Base-by-base conservation (phyloP, 257 asterid genomes). In the Solanum pimpinellifolium region DNA sequence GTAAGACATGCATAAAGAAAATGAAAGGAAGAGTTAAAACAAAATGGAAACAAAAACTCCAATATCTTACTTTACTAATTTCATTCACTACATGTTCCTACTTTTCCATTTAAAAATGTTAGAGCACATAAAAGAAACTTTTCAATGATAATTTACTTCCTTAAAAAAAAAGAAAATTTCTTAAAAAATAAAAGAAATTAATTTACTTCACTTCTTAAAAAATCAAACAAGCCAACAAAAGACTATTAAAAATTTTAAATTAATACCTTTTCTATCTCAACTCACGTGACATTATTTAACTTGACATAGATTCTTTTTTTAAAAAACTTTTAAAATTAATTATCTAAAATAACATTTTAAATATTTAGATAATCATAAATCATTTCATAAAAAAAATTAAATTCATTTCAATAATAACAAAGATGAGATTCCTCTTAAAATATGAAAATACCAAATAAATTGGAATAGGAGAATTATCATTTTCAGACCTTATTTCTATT, bases 1-100 rank as follows among this genome's bases (percentile, higher is more conserved):
- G 0, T 66, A 18, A 8, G 9, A 27, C 9, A 25, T 0, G 9
- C 9, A 5, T 6, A 4, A 27, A 12, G 5, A 5, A 37, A 4
- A 66, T 2, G 20, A 6, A 27, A 31, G 18, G 1, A 66, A 66
- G 37, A 66, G 21, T 66, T 25, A 66, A 13, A 9, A 25, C 74
- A 66, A 27, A 25, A 25, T 2, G 10, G 3, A 66, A 66, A 16
- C 20, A 66, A 66, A 66, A 5, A 27, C 7, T 66, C 1, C 2
- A 10, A 13, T 31, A 66, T 66, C 20, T 66, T 27, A 12, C 35
- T 66, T 66, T 66, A 13, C 20, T 12, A 25, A n/a, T 62, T 62
- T 62, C 70, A 62, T 62, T 62, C 11, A 23, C 70, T n/a, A 62
- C 27, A n/a, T 27, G 3, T 27, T 66, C 4, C 37, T 27, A 5